Base-by-base conservation (phyloP, 176 grass and related monocot species). In the Sorghum bicolor region DNA sequence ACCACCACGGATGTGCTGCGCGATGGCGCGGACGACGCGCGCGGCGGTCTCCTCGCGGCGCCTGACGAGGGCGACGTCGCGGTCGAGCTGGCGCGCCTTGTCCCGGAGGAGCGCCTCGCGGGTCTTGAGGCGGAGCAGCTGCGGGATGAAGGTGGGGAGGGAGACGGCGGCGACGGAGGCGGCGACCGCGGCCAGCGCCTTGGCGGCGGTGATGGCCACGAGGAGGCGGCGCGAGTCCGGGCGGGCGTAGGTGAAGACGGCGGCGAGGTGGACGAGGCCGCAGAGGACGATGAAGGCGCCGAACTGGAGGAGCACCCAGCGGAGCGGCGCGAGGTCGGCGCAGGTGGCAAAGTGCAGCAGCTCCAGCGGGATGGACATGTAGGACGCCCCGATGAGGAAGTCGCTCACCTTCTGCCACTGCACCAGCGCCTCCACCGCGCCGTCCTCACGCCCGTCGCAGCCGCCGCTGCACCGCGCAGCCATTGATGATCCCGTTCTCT, bases 101-200 rank as follows among this genome's bases (percentile, higher is more conserved):
- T 80, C 74, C 34, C 85, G 71, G 68, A 94, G 78, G 15, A 90
- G 86, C 37, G 82, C 86, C 74, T 91, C 88, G 73, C 92, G 83
- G 37, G 90, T 83, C 77, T 91, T 94, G 36, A 94, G 66, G 33
- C 92, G 58, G 26, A 94, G 78, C 39, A 94, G 81, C 86, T 91
- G 86, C 78, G 92, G 92, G 75, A 94, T 89, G 53, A 94, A 83
- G 22, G 92, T 81, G 2, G 90, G 60, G 26, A 94, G 86, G 10
- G 88, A 88, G 72, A 91, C 83, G 44, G 92, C 76, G 6, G 92
- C 86, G 16, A 67, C 84, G 37, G 86, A 91, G 0, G 92, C 90
- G 10, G 90, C 88, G 5, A 91, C 60, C 0, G 92, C 92, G 4
- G 92, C 88, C 25, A 88, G 75, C 41, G 88, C 79, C 70, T 94